These are phyloP conservation scores for Globisporangium barbulae DNA, from an alignment of 352 stramenopile genomes.

Conservation along the genomic window DNA sequence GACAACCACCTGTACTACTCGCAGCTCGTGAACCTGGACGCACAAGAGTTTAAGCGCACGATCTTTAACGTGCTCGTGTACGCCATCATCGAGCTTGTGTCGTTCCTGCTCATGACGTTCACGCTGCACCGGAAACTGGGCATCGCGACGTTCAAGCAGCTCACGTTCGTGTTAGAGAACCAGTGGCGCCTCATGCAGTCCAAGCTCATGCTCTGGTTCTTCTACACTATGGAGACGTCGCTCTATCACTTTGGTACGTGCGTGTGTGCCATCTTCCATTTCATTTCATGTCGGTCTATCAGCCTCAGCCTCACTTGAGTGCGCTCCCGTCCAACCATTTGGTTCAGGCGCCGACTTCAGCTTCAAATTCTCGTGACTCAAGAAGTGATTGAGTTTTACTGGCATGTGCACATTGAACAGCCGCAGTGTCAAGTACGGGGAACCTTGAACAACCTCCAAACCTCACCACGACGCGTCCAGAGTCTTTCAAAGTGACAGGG, in stretches of 20 bases:
- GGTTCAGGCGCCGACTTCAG: not conserved
- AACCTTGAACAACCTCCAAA: no score
- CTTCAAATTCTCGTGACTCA: not conserved
- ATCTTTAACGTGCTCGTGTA: slow-evolving; percentile 24
- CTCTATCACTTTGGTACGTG: slow-evolving; percentile 22
- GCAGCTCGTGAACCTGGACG: slow-evolving; percentile 9
- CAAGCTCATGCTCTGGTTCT: slow-evolving; percentile 25
- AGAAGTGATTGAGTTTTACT: not conserved
- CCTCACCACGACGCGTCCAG: no score
- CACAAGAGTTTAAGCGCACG: not conserved
- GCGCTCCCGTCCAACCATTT: not conserved
- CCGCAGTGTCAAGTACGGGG: no score
- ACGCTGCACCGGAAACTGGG: slow-evolving; percentile 15
- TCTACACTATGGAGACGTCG: slow-evolving; percentile 20
- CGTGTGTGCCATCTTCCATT: not conserved
- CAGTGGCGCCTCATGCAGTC: slow-evolving; percentile 23
- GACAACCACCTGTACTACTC: slow-evolving; percentile 18
- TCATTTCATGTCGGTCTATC: not conserved
- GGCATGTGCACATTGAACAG: no score
- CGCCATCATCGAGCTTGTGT: slow-evolving; percentile 19
- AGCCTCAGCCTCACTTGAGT: not conserved
- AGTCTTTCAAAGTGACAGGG: no score
- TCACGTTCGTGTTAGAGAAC: slow-evolving; percentile 30
- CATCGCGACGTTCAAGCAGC: slow-evolving; percentile 20
- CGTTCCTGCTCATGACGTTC: slow-evolving; percentile 11